Base-by-base conservation (phyloP, 75 land plant species). In the Pinus taeda region DNA sequence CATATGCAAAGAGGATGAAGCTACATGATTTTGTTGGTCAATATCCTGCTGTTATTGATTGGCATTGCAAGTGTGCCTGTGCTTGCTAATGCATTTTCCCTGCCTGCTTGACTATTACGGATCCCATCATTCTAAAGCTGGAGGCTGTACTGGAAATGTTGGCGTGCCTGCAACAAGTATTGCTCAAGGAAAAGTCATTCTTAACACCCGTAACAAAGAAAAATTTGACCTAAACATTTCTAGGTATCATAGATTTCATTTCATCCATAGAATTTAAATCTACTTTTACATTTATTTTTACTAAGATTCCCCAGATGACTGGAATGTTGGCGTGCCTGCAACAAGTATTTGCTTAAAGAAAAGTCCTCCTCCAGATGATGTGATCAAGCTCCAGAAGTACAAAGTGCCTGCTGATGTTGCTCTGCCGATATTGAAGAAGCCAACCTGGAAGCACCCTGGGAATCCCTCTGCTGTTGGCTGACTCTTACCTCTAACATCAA, bases 101-200 rank as follows among this genome's bases (percentile, higher is more conserved):
- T 39, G 45, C n/a, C 22, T 69, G n/a, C 53, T 69, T 42, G 37
- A 53, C 71, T 18, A n/a, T n/a, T 18, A 67, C 20, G 45, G 21
- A 8, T 39, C 5, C 20, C n/a, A n/a, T 39, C 49, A 8, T 45
- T 45, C 7, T 67, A 39, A 5, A 39, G 39, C 71, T 39, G 37
- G 53, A 14, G 71, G 39, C 39, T 67, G 45, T 2, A 21, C 49
- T 37, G 71, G 71, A 39, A 67, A 67, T 67, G 71, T 18, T 6
- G 18, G 12, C 71, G 39, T 67, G 45, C 53, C 49, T 39, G 49
- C 53, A 39, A 21, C 49, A 67, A 67, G 71, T 18, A 39, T 12
- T 37, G 71, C 11, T 12, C n/a, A 65, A 37, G 71, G 71, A 69
- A 69, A 69, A 69, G n/a, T 42, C 53, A 69, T 18, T n/a, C 53